These are phyloP conservation scores for Linnemannia hyalina DNA, from an alignment of 192 early-diverging fungal species.

Conservation along the genomic window DNA sequence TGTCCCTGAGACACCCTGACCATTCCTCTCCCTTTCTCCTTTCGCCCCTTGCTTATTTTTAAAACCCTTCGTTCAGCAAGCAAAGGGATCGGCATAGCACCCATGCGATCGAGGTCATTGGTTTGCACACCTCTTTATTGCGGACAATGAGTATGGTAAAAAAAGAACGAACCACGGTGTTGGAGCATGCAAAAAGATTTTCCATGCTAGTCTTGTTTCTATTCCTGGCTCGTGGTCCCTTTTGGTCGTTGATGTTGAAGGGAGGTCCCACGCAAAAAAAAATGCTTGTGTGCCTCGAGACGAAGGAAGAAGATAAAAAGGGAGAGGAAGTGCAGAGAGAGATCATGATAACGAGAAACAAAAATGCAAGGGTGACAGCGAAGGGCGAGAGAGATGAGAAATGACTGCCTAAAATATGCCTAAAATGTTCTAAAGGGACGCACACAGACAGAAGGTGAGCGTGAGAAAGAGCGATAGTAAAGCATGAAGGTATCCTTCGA, in stretches of 20 bases:
- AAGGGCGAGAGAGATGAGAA: not conserved
- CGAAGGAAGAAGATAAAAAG: not conserved
- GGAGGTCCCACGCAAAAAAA: not conserved
- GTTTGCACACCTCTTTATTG: not conserved
- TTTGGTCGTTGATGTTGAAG: not conserved
- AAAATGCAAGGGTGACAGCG: not conserved
- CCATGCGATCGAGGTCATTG: not conserved
- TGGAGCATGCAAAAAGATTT: not conserved
- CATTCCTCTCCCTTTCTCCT: not conserved
- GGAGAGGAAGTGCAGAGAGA: conserved; percentile 11
- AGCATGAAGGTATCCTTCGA: not conserved
- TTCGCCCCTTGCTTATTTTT: not conserved
- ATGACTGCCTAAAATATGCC: no score
- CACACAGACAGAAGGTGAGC: not conserved
- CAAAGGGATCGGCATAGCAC: not conserved
- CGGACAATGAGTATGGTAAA: not conserved
- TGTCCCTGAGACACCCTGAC: not conserved
- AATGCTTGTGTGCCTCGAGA: not conserved
- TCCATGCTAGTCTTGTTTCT: not conserved
- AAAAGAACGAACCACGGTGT: not conserved
- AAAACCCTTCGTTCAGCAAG: not conserved
- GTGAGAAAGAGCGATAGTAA: not conserved
- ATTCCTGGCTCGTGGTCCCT: not conserved
- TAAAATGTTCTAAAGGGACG: no score
- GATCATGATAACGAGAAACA: not conserved